phyloP scores from a whole-genome alignment of 768 basidiomycete genomes.

The Antrodiella citrinella region DNA sequence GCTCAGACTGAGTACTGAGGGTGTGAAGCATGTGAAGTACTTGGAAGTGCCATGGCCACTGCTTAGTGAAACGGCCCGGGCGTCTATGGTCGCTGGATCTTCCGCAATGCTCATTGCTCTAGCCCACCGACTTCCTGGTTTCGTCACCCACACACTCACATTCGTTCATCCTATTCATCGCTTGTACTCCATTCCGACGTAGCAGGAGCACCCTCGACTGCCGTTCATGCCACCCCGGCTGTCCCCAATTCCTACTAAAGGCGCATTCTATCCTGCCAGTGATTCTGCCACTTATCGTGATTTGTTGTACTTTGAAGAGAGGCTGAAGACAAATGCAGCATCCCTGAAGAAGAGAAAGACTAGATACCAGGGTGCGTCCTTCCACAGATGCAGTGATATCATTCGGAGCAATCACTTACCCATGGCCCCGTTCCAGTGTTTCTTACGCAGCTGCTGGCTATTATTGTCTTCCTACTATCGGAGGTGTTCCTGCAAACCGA shows the following conservation, averaged over 20 bases:
- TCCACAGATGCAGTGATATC: neutral
- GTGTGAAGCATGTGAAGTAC: too few relatives aligned
- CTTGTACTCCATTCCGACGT: too few relatives aligned
- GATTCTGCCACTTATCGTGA: conserved; percentile 82
- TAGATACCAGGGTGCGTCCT: conserved; percentile 67
- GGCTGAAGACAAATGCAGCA: conserved; percentile 91
- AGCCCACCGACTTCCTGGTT: too few relatives aligned
- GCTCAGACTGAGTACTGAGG: too few relatives aligned
- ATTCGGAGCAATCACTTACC: neutral
- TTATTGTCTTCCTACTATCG: conserved; percentile 63
- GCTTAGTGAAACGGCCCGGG: too few relatives aligned
- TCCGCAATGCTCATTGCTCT: too few relatives aligned
- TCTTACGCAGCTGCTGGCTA: conserved; percentile 55
- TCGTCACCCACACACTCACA: too few relatives aligned
- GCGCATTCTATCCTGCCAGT: conserved; percentile 51
- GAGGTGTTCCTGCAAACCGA: conserved; percentile 70
- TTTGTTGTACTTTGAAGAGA: conserved; percentile 87
- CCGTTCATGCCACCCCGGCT: conserved; percentile 24
- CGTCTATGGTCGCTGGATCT: too few relatives aligned
- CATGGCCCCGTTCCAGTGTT: conserved; percentile 45
- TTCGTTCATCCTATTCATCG: too few relatives aligned
- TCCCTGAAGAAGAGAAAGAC: conserved; percentile 70
- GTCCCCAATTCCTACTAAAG: conserved; percentile 21
- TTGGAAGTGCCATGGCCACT: too few relatives aligned
- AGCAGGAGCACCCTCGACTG: neutral